A percentile compares a stretch with the other conserved stretches of the same genome.
Conservation (phyloP, 805 yeast species). For the Clavispora fructus region DNA sequence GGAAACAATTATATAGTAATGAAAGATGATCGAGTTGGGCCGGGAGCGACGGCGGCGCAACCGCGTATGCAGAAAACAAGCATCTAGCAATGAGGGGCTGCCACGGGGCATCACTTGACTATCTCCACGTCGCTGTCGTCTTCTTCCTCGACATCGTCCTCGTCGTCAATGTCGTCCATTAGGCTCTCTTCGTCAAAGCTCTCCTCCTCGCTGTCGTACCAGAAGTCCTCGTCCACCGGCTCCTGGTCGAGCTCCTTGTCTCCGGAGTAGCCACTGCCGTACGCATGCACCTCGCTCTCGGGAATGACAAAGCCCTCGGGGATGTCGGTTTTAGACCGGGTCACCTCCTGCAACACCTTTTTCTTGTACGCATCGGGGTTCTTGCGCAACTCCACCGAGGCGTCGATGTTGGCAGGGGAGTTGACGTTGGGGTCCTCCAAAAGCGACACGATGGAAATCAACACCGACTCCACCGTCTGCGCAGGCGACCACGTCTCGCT, state of each 20-base stretch:
- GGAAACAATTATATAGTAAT: neutral
- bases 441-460: conserved; percentile 83
- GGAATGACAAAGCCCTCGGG: conserved; percentile 87
- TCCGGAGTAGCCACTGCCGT: conserved; percentile 26
- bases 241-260: conserved; percentile 44
- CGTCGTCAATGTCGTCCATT: conserved; percentile 43
- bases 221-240: conserved; percentile 73
- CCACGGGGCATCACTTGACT: conserved; percentile 2
- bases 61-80: neutral
- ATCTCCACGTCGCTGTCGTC: conserved; percentile 24
- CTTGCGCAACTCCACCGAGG: conserved; percentile 85
- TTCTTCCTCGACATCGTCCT: conserved; percentile 54
- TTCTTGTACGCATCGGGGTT: conserved; percentile 70
- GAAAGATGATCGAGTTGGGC: neutral
- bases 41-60: neutral
- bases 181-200: conserved; percentile 44
- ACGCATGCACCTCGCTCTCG: conserved; percentile 48
- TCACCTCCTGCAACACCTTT: conserved; percentile 76
- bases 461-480: conserved; percentile 86
- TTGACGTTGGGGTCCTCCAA: conserved; percentile 90
- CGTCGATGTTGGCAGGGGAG: conserved; percentile 96
- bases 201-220: conserved; percentile 62
- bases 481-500: conserved; percentile 93
- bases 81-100: neutral
- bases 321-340: conserved; percentile 75